Evolutionary conservation across 1,284 basidiomycete species (phyloP).

Genomic region (Naganishia sp.): DNA sequence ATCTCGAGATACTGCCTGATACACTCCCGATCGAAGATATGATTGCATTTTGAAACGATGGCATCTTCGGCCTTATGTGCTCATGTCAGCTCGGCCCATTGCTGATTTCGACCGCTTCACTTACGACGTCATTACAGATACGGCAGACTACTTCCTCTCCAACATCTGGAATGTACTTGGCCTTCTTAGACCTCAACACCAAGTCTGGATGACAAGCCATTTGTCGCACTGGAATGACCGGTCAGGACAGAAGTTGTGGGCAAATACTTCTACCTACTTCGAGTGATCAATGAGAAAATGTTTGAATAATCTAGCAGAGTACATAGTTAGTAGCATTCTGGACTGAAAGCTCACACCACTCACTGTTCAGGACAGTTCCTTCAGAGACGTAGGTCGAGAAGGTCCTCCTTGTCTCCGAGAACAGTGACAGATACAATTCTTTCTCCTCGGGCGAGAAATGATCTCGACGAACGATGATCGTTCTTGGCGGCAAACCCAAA

Average conservation of each 20-base stretch:
- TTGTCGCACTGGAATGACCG: slow-evolving; percentile 67
- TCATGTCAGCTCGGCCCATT: neutral
- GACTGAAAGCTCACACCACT: slow-evolving; percentile 45
- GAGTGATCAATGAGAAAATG: slow-evolving; percentile 68
- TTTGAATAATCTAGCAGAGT: slow-evolving; percentile 78
- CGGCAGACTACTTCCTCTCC: slow-evolving; percentile 79
- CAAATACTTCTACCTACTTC: slow-evolving; percentile 42
- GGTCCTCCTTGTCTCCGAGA: slow-evolving; percentile 87
- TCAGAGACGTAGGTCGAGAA: slow-evolving; percentile 88
- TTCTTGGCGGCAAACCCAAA: slow-evolving; percentile 92
- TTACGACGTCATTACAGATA: slow-evolving; percentile 88
- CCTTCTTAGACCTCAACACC: slow-evolving; percentile 75
- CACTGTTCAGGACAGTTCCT: slow-evolving; percentile 89
- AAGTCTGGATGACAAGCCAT: slow-evolving; percentile 92
- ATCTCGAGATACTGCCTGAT: slow-evolving; percentile 88
- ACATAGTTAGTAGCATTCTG: slow-evolving; percentile 10
- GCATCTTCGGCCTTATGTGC: slow-evolving; percentile 75
- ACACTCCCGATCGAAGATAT: slow-evolving; percentile 80
- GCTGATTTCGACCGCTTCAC: slow-evolving; percentile 9
- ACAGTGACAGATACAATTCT: slow-evolving; percentile 89
- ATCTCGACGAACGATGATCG: slow-evolving; percentile 83
- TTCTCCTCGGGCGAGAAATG: slow-evolving; percentile 97
- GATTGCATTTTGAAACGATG: slow-evolving; percentile 79
- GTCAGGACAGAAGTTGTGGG: neutral
- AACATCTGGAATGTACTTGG: slow-evolving; percentile 64